Evolutionary conservation across 345 rosid species (phyloP).

Genomic region (Cochlearia excelsa): DNA sequence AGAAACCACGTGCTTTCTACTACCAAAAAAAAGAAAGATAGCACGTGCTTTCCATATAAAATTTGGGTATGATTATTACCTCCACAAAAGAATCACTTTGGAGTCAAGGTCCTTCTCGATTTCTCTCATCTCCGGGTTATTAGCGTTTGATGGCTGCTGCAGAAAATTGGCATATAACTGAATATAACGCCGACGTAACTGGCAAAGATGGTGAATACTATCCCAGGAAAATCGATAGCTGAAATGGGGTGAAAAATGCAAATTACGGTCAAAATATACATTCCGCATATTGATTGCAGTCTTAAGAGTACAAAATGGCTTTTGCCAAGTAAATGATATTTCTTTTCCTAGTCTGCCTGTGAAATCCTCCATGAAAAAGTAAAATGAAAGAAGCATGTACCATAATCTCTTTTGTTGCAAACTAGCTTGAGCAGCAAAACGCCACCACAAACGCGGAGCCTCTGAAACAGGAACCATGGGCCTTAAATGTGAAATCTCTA

Average conservation of each 20-base stretch:
- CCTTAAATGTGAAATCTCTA: conserved; percentile 89
- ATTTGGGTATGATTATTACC: conserved; percentile 46
- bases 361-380: conserved; percentile 20
- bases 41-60: conserved; percentile 15
- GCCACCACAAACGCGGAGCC: conserved; percentile 81
- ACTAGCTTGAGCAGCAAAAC: conserved; percentile 82
- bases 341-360: conserved; percentile 11
- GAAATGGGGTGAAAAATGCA: conserved; percentile 31
- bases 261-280: conserved; percentile 33
- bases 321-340: conserved; percentile 18
- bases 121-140: conserved; percentile 65
- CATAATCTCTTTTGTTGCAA: conserved; percentile 81
- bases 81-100: conserved; percentile 95
- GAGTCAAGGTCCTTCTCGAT: conserved; percentile 90
- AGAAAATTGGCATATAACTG: conserved; percentile 74
- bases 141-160: conserved; percentile 58
- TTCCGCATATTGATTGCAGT: background rate
- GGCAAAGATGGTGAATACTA: conserved; percentile 66
- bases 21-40: background rate
- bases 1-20: conserved; percentile 3
- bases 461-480: conserved; percentile 70
- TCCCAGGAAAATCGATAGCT: conserved; percentile 94
- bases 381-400: conserved; percentile 44
- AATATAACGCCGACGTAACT: conserved; percentile 82
- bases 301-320: conserved; percentile 5